These are phyloP conservation scores for Clarkia xantiana DNA, from an alignment of 345 rosid genomes.

Conservation along the genomic window DNA sequence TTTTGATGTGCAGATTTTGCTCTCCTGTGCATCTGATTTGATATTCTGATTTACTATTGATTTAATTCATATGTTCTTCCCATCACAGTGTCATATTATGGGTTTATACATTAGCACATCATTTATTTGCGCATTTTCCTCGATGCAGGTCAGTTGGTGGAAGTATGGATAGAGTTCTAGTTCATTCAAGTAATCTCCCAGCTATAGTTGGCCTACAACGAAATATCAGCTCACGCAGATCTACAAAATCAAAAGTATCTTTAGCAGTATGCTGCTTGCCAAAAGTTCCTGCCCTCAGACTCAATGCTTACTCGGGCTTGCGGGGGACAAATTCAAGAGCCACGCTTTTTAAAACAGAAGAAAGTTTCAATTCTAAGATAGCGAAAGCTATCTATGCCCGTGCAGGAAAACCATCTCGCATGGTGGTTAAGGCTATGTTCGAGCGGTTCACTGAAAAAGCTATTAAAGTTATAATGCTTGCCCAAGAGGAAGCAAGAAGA, in stretches of 20 bases:
- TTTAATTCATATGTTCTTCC: too few species aligned
- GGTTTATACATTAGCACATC: too few species aligned
- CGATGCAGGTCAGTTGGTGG: background rate
- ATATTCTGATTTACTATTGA: too few species aligned
- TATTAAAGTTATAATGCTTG: constrained; percentile 92
- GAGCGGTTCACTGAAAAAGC: constrained; percentile 96
- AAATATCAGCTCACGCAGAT: constrained; percentile 26
- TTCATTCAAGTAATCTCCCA: constrained; percentile 32
- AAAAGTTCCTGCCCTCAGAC: constrained; percentile 24
- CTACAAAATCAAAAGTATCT: constrained; percentile 28
- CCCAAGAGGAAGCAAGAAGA: constrained; percentile 97
- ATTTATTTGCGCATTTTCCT: background rate
- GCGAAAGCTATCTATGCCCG: constrained; percentile 24
- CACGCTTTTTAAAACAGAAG: constrained; percentile 17
- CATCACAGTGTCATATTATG: too few species aligned
- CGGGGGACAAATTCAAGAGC: constrained; percentile 40
- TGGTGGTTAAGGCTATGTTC: constrained; percentile 70
- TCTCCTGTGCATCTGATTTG: too few species aligned
- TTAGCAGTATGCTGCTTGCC: constrained; percentile 31
- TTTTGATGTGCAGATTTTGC: too few species aligned
- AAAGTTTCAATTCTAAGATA: constrained; percentile 32
- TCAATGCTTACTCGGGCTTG: constrained; percentile 43
- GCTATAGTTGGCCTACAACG: constrained; percentile 25
- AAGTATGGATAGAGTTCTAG: constrained; percentile 59
- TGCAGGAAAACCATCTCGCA: constrained; percentile 33